Evolutionary conservation across 108 stramenopile genomes (phyloP).

Genomic region (Stephanodiscus minutulus): DNA sequence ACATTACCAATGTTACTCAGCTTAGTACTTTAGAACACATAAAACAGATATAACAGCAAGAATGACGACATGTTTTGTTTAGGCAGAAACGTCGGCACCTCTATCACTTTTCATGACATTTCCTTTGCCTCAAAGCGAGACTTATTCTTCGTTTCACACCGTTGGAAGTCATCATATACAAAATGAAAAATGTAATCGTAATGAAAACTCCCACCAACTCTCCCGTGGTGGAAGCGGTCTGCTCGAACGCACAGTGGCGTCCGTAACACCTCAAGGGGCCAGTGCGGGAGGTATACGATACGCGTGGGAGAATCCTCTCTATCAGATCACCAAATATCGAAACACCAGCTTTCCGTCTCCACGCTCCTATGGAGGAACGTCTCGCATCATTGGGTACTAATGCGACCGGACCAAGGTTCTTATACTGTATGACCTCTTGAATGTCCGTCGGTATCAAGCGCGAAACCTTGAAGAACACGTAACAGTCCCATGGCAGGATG

Average conservation of each 20-base stretch:
- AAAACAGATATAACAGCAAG: neutral
- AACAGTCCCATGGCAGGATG: slow-evolving; percentile 51
- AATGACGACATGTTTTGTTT: neutral
- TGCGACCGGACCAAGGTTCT: slow-evolving; percentile 31
- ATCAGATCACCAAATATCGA: slow-evolving; percentile 29
- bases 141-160: slow-evolving; percentile 26
- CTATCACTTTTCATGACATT: slow-evolving; percentile 26
- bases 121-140: slow-evolving; percentile 22
- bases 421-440: slow-evolving; percentile 35
- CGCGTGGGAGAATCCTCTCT: slow-evolving; percentile 11
- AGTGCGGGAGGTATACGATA: slow-evolving; percentile 9
- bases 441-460: slow-evolving; percentile 41
- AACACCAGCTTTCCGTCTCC: slow-evolving; percentile 38
- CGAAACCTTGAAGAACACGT: slow-evolving; percentile 52
- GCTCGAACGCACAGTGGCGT: slow-evolving; percentile 36
- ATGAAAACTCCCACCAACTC: slow-evolving; percentile 13
- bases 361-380: slow-evolving; percentile 17
- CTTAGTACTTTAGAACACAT: neutral
- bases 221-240: slow-evolving; percentile 26
- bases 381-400: slow-evolving; percentile 39
- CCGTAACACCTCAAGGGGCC: slow-evolving; percentile 32
- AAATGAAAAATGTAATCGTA: slow-evolving; percentile 16
- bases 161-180: slow-evolving; percentile 31
- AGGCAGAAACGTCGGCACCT: neutral
- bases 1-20: neutral